Percentiles rank a stretch among this genome's conserved stretches.
Conservation (phyloP, 139 green algal genomes). For the Chlorella sp. region DNA sequence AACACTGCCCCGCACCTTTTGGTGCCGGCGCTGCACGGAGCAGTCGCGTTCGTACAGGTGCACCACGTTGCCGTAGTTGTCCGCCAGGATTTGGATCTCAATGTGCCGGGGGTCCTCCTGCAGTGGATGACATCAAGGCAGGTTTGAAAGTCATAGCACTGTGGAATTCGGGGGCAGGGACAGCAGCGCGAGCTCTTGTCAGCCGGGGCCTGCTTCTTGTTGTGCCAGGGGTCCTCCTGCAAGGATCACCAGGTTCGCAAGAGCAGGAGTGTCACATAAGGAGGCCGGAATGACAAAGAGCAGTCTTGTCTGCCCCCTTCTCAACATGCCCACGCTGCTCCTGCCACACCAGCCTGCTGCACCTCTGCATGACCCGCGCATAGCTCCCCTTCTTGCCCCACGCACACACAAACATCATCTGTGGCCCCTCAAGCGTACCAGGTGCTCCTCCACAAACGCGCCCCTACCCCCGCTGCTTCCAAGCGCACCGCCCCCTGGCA, state of each 20-base stretch:
- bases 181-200: slow-evolving; percentile 50
- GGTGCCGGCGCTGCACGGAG: slow-evolving; percentile 97
- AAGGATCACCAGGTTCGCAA: too few relatives aligned
- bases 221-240: too few relatives aligned
- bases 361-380: too few relatives aligned
- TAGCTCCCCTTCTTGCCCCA: too few relatives aligned
- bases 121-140: background rate
- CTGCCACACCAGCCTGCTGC: too few relatives aligned
- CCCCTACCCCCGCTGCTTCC: slow-evolving; percentile 91
- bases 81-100: slow-evolving; percentile 86
- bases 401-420: too few relatives aligned
- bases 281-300: too few relatives aligned
- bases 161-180: slow-evolving; percentile 39
- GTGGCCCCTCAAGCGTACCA: slow-evolving; percentile 47
- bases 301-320: too few relatives aligned
- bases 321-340: too few relatives aligned
- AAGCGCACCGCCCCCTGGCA: too few relatives aligned
- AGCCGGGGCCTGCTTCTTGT: too few relatives aligned
- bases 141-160: background rate
- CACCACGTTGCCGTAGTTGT: slow-evolving; percentile 94
- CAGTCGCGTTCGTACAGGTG: slow-evolving; percentile 98
- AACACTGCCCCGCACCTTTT: slow-evolving; percentile 88
- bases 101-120: slow-evolving; percentile 24
- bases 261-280: too few relatives aligned
- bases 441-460: slow-evolving; percentile 97